A percentile compares a stretch with the other conserved stretches of the same genome.
phyloP scores from a whole-genome alignment of 768 basidiomycete species.

The Mycena rosella region DNA sequence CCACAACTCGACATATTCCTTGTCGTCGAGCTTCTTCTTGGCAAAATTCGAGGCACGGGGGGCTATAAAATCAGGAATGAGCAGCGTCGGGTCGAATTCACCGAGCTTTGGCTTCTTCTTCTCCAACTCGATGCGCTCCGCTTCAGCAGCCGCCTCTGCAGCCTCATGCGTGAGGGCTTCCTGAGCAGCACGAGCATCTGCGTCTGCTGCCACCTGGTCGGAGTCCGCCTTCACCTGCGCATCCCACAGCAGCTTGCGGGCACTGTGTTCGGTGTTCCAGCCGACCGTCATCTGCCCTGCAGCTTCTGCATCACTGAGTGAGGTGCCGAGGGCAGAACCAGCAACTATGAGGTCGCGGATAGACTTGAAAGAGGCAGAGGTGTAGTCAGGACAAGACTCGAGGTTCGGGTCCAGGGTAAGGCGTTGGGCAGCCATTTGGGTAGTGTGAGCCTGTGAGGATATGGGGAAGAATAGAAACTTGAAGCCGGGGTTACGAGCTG shows the following conservation, averaged over 20 bases:
- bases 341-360: neutral
- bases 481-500: too few species aligned
- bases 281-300: neutral
- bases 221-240: constrained; percentile 9
- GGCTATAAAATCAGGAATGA: neutral
- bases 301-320: neutral
- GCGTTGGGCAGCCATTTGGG: neutral
- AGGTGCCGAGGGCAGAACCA: neutral
- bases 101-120: constrained; percentile 10
- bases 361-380: neutral
- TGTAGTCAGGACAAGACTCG: neutral
- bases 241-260: neutral
- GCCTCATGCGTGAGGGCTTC: neutral
- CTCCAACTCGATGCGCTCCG: neutral
- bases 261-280: neutral
- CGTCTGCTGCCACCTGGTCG: neutral
- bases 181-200: neutral
- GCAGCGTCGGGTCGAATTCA: constrained; percentile 13
- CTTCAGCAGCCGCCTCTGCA: neutral
- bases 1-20: constrained; percentile 15
- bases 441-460: too few species aligned
- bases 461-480: too few species aligned
- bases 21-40: constrained; percentile 2
- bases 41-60: constrained; percentile 10
- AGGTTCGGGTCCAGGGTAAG: neutral